Conservation (phyloP, 1,139 yeast genomes). For the Taphrina communis region DNA sequence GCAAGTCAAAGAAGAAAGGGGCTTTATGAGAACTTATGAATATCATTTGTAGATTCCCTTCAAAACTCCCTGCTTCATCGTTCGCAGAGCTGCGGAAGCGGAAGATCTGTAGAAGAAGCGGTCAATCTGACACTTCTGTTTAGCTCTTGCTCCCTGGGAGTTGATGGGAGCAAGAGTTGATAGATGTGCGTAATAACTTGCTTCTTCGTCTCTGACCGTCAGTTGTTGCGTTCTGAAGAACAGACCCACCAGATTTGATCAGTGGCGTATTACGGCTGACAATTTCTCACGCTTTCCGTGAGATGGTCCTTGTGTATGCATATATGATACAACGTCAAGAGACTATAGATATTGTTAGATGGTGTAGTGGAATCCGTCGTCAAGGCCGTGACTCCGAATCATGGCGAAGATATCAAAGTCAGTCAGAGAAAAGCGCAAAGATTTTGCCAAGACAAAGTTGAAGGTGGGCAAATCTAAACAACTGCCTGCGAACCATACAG, state of each 20-base stretch:
- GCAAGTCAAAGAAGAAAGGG: no score
- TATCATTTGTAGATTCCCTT: conserved; percentile 21
- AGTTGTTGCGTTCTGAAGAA: no score
- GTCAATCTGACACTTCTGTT: conserved; percentile 19
- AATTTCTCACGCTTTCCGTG: conserved; percentile 13
- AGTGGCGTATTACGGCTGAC: background rate
- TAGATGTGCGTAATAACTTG: conserved; percentile 27
- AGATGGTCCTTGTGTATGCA: no score
- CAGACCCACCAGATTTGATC: background rate
- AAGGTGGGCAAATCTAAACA: conserved; percentile 85
- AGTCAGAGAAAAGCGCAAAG: conserved; percentile 38
- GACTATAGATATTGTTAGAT: no score
- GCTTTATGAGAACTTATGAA: background rate
- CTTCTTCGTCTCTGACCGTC: background rate
- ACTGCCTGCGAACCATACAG: conserved; percentile 76
- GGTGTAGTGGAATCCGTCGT: background rate
- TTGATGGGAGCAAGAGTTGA: conserved; percentile 8
- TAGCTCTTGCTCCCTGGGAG: conserved; percentile 6
- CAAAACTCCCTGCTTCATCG: conserved; percentile 13
- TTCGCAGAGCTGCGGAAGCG: background rate
- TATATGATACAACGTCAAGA: no score
- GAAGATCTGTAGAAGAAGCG: conserved; percentile 22
- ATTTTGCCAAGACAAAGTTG: conserved; percentile 66
- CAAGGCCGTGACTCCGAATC: background rate
- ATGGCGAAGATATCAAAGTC: conserved; percentile 40